phyloP scores from a whole-genome alignment of 1,139 yeast genomes.

The Taphrina flavorubra region DNA sequence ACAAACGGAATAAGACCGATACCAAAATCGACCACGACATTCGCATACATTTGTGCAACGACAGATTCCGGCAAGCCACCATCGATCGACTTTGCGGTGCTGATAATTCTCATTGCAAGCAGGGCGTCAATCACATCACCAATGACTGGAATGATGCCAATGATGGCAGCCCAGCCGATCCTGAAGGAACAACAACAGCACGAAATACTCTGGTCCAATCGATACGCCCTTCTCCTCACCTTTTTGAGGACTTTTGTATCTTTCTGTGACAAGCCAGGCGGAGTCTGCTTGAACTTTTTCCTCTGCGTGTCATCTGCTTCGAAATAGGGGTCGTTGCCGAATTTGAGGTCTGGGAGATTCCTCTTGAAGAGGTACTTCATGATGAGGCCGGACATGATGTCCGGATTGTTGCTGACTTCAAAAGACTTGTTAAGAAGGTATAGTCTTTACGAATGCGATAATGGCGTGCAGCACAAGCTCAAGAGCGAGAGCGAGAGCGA shows the following conservation, averaged over 20 bases:
- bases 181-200: constrained; percentile 40
- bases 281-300: constrained; percentile 41
- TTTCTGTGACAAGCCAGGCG: constrained; percentile 41
- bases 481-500: too few relatives aligned
- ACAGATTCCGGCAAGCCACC: constrained; percentile 57
- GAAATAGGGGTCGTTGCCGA: constrained; percentile 37
- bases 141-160: constrained; percentile 72
- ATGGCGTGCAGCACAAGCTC: not conserved
- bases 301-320: constrained; percentile 30
- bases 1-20: constrained; percentile 74
- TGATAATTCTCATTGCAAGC: constrained; percentile 60
- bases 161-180: constrained; percentile 68
- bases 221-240: constrained; percentile 40
- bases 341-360: constrained; percentile 33
- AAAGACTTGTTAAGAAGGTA: too few relatives aligned
- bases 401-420: too few relatives aligned
- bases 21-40: constrained; percentile 70
- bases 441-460: not conserved
- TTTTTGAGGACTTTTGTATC: constrained; percentile 43
- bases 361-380: constrained; percentile 41
- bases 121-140: constrained; percentile 63
- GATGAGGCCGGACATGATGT: constrained; percentile 25
- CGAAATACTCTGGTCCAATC: constrained; percentile 36
- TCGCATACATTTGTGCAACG: constrained; percentile 62
- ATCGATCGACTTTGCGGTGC: constrained; percentile 61